phyloP scores from a whole-genome alignment of 805 yeast genomes.

The Yarrowia sp. region DNA sequence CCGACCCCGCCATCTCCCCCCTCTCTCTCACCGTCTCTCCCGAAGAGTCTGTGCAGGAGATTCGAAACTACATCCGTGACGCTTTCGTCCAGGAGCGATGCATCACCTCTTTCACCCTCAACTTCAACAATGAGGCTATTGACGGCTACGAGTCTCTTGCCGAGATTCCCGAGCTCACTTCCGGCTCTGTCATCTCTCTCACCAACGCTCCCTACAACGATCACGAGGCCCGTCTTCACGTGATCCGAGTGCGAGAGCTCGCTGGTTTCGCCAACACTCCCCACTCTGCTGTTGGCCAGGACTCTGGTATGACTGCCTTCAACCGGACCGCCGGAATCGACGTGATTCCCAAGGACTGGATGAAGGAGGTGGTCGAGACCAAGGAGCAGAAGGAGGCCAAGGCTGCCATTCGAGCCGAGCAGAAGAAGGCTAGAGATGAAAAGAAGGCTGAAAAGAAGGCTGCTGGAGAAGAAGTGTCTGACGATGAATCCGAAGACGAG shows the following conservation, averaged over 20 bases:
- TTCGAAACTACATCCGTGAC: slow-evolving; percentile 57
- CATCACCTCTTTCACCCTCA: slow-evolving; percentile 58
- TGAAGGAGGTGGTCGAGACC: slow-evolving; percentile 27
- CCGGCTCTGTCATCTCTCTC: slow-evolving; percentile 46
- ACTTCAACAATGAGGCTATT: slow-evolving; percentile 41
- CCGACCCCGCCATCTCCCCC: slow-evolving; percentile 15
- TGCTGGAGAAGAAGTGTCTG: neutral
- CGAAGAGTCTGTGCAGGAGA: slow-evolving; percentile 54
- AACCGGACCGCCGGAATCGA: slow-evolving; percentile 33
- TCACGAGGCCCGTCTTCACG: slow-evolving; percentile 59
- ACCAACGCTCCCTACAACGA: slow-evolving; percentile 59
- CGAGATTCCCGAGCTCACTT: slow-evolving; percentile 39
- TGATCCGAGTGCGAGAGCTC: slow-evolving; percentile 61
- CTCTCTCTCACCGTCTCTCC: slow-evolving; percentile 32
- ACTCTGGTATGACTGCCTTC: slow-evolving; percentile 53
- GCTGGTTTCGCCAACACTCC: slow-evolving; percentile 47
- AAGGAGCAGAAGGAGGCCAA: slow-evolving; percentile 27
- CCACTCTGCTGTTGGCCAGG: slow-evolving; percentile 41
- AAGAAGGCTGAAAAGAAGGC: slow-evolving; percentile 14
- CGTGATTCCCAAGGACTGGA: slow-evolving; percentile 32
- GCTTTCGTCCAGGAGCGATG: slow-evolving; percentile 55
- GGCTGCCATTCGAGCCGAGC: slow-evolving; percentile 26
- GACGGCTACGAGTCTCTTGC: slow-evolving; percentile 39
- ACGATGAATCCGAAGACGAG: slow-evolving; percentile 9
- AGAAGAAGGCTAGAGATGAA: slow-evolving; percentile 25